Evolutionary conservation across 2,329 filamentous ascomycete genomes (phyloP).

Genomic region (Trichophyton benhamiae): DNA sequence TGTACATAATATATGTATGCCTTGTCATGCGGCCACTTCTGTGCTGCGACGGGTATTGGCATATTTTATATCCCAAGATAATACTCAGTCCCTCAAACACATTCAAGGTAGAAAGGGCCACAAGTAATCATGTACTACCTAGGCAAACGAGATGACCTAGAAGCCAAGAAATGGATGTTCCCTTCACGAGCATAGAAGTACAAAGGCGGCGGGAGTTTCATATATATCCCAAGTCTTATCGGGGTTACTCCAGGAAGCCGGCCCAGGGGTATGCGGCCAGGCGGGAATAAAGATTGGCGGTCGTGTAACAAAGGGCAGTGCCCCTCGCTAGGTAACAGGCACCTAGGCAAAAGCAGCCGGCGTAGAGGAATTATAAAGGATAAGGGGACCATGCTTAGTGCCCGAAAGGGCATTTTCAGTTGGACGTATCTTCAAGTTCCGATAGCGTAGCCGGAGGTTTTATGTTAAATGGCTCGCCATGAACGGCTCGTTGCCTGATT

Average conservation of each 20-base stretch:
- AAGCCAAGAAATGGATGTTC: not conserved
- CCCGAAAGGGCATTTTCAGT: too few species aligned
- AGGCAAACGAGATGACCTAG: not conserved
- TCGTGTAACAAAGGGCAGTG: not conserved
- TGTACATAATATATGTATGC: not conserved
- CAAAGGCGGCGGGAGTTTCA: not conserved
- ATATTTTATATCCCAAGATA: not conserved
- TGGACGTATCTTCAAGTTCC: too few species aligned
- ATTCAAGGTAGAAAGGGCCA: not conserved
- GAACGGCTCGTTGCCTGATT: too few species aligned
- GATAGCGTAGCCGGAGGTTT: too few species aligned
- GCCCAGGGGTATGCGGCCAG: not conserved
- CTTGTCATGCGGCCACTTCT: not conserved
- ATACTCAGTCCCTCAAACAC: not conserved
- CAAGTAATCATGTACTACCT: not conserved
- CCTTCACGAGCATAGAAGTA: not conserved
- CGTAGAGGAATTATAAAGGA: not conserved
- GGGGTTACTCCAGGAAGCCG: not conserved
- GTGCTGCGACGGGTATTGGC: not conserved
- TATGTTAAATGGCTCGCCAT: too few species aligned
- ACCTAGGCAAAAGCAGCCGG: not conserved
- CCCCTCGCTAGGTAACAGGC: not conserved
- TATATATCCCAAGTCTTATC: not conserved
- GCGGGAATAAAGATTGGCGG: not conserved
- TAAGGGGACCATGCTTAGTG: not conserved